phyloP scores from a whole-genome alignment of 2,329 filamentous ascomycete species.

The Colletotrichum chrysophilum region DNA sequence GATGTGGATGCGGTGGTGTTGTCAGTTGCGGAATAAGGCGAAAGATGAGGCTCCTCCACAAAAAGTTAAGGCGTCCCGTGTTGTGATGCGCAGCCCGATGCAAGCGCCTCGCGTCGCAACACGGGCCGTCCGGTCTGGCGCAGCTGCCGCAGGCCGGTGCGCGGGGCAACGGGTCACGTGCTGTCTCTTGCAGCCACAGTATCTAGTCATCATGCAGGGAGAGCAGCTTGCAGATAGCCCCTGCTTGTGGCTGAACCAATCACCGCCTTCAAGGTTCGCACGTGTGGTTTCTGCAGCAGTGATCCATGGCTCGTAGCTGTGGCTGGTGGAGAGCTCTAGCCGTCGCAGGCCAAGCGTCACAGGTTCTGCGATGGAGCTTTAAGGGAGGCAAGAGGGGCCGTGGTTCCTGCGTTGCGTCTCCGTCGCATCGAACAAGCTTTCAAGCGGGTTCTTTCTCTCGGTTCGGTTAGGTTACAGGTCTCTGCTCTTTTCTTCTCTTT shows the following conservation, averaged over 20 bases:
- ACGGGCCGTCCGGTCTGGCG: background rate
- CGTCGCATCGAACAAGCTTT: slow-evolving; percentile 18
- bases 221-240: background rate
- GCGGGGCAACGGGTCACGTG: slow-evolving; percentile 22
- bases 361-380: slow-evolving; percentile 6
- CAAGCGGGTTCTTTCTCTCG: slow-evolving; percentile 14
- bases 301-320: background rate
- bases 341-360: slow-evolving; percentile 3
- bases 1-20: slow-evolving; percentile 6
- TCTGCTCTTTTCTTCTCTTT: background rate
- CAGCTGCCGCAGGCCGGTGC: slow-evolving; percentile 6
- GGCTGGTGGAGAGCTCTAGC: slow-evolving; percentile 16
- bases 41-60: slow-evolving; percentile 8
- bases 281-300: background rate
- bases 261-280: background rate
- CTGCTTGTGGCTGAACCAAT: slow-evolving; percentile 3
- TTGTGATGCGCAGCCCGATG: slow-evolving; percentile 14
- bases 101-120: slow-evolving; percentile 8
- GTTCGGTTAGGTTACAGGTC: background rate
- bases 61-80: background rate
- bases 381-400: background rate
- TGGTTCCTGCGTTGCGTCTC: background rate
- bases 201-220: background rate
- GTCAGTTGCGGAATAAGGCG: background rate
- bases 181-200: background rate